Conservation (phyloP, 2,329 filamentous ascomycete genomes). For the Verticillium albo-atrum region DNA sequence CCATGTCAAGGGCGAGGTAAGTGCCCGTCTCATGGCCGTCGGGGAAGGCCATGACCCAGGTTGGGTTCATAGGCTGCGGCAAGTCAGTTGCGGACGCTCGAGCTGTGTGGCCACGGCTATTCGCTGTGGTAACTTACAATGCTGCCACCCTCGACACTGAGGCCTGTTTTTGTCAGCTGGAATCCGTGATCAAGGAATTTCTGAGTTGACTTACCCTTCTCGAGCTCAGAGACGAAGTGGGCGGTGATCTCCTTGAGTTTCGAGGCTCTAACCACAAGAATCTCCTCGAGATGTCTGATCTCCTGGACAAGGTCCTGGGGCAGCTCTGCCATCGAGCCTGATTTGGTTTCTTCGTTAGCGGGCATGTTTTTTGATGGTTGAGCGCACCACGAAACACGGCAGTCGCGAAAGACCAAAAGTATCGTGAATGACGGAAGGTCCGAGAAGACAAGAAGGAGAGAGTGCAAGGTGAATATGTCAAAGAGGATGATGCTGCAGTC, state of each 20-base stretch:
- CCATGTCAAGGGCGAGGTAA: constrained; percentile 90
- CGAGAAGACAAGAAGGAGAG: constrained; percentile 4
- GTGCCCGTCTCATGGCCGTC: constrained; percentile 83
- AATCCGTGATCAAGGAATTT: constrained; percentile 2
- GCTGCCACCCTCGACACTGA: constrained; percentile 82
- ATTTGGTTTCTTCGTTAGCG: constrained; percentile 4
- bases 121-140: constrained; percentile 65
- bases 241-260: constrained; percentile 88
- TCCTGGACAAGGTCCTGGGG: constrained; percentile 77
- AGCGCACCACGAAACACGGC: no score
- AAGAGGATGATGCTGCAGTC: not conserved
- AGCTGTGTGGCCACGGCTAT: not conserved
- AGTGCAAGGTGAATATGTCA: not conserved
- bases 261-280: constrained; percentile 71
- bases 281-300: constrained; percentile 77
- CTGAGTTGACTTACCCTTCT: constrained; percentile 58
- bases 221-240: constrained; percentile 84
- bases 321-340: constrained; percentile 87
- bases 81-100: not conserved
- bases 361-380: not conserved
- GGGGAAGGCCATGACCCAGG: constrained; percentile 90
- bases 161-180: constrained; percentile 43
- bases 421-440: not conserved
- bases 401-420: constrained; percentile 8
- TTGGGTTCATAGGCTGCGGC: constrained; percentile 90